These are phyloP conservation scores for Kazachstania martiniae DNA, from an alignment of 805 yeast genomes.

Conservation along the genomic window DNA sequence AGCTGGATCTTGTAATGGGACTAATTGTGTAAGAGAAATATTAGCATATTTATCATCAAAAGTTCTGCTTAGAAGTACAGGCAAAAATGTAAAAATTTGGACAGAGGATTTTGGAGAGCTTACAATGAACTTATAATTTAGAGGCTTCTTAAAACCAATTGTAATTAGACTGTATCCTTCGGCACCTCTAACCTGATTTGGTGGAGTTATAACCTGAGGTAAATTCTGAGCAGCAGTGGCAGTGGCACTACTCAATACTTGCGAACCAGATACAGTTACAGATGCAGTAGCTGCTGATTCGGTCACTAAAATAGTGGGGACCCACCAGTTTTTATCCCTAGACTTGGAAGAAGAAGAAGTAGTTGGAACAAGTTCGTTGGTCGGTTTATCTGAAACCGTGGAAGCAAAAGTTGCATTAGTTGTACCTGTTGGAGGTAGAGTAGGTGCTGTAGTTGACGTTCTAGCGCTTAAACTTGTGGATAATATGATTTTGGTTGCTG, in stretches of 20 bases:
- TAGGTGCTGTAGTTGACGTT: background rate
- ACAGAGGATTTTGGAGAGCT: constrained; percentile 77
- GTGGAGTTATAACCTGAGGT: constrained; percentile 31
- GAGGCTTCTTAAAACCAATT: constrained; percentile 48
- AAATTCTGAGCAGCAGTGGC: constrained; percentile 32
- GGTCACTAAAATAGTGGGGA: constrained; percentile 35
- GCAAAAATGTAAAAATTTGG: constrained; percentile 58
- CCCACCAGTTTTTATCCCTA: constrained; percentile 23
- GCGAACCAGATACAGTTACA: constrained; percentile 15
- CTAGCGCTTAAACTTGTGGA: background rate
- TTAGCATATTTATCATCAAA: constrained; percentile 34
- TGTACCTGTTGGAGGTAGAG: background rate
- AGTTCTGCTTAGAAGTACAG: constrained; percentile 55
- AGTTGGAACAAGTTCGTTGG: background rate
- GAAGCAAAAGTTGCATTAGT: background rate
- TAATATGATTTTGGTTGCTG: background rate
- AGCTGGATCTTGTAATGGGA: constrained; percentile 55
- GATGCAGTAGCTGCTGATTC: constrained; percentile 21
- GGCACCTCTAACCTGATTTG: constrained; percentile 27
- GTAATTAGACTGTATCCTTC: constrained; percentile 20
- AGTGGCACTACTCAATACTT: constrained; percentile 31
- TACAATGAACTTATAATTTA: constrained; percentile 81
- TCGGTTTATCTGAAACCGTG: background rate
- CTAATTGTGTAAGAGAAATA: constrained; percentile 55
- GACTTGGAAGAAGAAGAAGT: background rate